Evolutionary conservation across 2,329 filamentous ascomycete species (phyloP).

Genomic region (Penicillium sp.): DNA sequence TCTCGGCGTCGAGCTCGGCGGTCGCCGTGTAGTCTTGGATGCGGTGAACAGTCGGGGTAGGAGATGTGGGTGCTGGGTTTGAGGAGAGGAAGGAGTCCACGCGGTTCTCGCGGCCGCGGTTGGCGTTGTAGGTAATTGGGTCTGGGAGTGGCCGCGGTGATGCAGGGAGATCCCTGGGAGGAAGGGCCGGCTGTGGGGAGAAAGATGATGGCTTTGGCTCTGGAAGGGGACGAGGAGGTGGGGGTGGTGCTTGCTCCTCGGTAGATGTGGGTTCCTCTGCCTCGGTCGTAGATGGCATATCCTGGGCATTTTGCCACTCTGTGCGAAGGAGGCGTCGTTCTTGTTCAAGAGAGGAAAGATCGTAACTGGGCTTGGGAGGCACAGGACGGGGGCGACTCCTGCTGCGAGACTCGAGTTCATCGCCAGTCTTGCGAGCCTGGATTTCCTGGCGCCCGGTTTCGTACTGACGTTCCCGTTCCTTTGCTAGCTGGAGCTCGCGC

Average conservation of each 20-base stretch:
- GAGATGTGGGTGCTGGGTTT: constrained; percentile 51
- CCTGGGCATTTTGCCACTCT: constrained; percentile 52
- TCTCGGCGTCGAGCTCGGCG: constrained; percentile 57
- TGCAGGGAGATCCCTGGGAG: constrained; percentile 22
- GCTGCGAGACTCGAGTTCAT: constrained; percentile 27
- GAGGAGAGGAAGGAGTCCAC: constrained; percentile 57
- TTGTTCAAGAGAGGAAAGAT: constrained; percentile 59
- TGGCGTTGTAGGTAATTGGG: constrained; percentile 40
- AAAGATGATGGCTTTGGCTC: constrained; percentile 23
- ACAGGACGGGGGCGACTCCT: constrained; percentile 33
- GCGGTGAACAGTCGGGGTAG: constrained; percentile 40
- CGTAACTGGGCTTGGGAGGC: constrained; percentile 47
- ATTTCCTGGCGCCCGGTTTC: constrained; percentile 59
- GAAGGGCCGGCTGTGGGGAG: constrained; percentile 8
- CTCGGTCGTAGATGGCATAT: constrained; percentile 20
- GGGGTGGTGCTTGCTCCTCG: constrained; percentile 24
- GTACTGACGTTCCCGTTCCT: constrained; percentile 65
- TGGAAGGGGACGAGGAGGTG: constrained; percentile 33
- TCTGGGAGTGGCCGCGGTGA: constrained; percentile 49
- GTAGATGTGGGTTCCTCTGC: constrained; percentile 13
- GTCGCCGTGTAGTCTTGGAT: constrained; percentile 52
- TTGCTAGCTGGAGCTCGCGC: constrained; percentile 65
- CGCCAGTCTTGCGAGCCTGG: constrained; percentile 23
- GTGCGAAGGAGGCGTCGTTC: constrained; percentile 60
- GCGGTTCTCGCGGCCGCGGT: constrained; percentile 41